Base-by-base conservation (phyloP, 176 grass and related monocot species). In the Melocanna baccifera region DNA sequence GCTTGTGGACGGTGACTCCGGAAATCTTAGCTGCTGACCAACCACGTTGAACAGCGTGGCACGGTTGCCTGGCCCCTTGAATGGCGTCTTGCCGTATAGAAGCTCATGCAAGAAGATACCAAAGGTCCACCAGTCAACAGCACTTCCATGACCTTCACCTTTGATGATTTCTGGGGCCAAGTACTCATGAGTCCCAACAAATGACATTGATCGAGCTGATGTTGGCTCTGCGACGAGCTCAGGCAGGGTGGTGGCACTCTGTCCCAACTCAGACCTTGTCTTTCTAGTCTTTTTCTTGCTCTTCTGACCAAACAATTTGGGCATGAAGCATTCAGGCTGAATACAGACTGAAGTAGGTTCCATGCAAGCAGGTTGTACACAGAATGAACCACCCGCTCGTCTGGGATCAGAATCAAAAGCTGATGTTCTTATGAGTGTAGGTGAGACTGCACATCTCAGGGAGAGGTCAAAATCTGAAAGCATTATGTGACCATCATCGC, bases 401-500 rank as follows among this genome's bases (percentile, higher is more conserved):
- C 83, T 86, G 47, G 90, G 83, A 73, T 95, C 91, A 79, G 84
- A 90, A 25, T 94, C 86, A 2, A 89, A 88, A 50, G 85, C 80
- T 52, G 96, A 95, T 28, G 85, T 42, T 78, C 87, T 91, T 70
- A 98, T 91, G 9, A 98, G 87, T 50, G 93, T 98, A 48, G 96
- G 96, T 45, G 90, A 94, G 30, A 98, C 92, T 4, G 85, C 85
- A 59, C 96, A 95, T 69, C 91, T 92, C 63, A 98, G 87, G 28
- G 96, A 98, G 20, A 98, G 92, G 37, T 98, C 96, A 26, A 98
- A 98, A 65, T 98, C 91, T 32, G 96, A 98, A 55, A 98, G 96
- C 96, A 98, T 95, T 82, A 98, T 98, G 85, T 95, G 96, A 25
- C 96, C 96, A 84, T 95, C 96, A 52, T 98, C 93, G 10, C 93